Conservation (phyloP, 2,329 filamentous ascomycete genomes). For the Fusarium pininemorale region DNA sequence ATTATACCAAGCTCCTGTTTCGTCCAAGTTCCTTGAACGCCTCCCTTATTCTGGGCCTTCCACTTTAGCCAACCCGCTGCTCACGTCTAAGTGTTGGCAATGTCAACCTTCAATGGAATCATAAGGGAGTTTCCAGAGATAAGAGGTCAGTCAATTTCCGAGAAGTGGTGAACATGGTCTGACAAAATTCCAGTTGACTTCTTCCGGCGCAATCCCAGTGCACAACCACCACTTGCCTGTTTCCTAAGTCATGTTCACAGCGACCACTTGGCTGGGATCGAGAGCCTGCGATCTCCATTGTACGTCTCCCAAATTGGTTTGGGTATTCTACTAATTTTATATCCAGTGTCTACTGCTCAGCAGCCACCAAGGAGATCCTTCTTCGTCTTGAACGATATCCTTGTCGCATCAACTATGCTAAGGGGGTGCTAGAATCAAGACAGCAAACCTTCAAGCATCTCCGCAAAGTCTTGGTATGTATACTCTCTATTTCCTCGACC, state of each 20-base stretch:
- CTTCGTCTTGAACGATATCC: constrained; percentile 81
- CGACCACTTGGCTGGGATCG: constrained; percentile 85
- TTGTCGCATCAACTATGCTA: constrained; percentile 82
- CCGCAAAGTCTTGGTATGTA: constrained; percentile 68
- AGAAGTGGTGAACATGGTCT: neutral
- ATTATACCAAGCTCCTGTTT: too few relatives aligned
- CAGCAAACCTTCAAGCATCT: constrained; percentile 82
- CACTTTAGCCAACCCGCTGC: neutral
- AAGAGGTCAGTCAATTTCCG: constrained; percentile 56
- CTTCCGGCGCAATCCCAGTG: constrained; percentile 69
- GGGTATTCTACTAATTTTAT: neutral
- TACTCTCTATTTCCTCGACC: accelerated
- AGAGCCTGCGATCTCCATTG: constrained; percentile 80
- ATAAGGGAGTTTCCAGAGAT: constrained; percentile 83
- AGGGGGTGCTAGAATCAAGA: constrained; percentile 78
- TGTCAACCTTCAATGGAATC: constrained; percentile 82
- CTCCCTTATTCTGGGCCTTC: neutral
- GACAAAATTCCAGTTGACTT: constrained; percentile 72
- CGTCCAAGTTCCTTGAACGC: neutral
- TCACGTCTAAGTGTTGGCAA: constrained; percentile 44
- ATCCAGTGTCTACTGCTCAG: constrained; percentile 81
- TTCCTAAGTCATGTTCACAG: constrained; percentile 95
- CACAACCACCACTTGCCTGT: constrained; percentile 75
- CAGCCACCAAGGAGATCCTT: constrained; percentile 82
- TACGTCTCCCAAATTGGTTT: constrained; percentile 42